These are phyloP conservation scores for Calonectria crousiana DNA, from an alignment of 2,329 filamentous ascomycete species.

Conservation along the genomic window DNA sequence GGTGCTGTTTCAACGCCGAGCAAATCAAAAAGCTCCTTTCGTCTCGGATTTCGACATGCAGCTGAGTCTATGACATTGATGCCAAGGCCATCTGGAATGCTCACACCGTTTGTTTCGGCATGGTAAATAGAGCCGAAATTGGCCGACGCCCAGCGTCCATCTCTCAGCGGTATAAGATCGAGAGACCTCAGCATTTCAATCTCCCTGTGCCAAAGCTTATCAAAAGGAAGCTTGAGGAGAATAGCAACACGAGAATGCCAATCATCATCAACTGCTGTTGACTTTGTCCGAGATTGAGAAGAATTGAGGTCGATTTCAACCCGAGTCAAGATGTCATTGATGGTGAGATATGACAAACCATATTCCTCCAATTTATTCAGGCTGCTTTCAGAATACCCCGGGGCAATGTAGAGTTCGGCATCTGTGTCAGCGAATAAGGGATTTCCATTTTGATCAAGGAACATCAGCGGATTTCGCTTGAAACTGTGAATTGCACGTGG, in stretches of 20 bases:
- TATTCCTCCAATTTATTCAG: not conserved
- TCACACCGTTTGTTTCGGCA: slow-evolving; percentile 13
- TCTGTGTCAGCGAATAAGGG: slow-evolving; percentile 33
- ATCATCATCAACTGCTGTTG: not conserved
- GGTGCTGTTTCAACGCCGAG: slow-evolving; percentile 30
- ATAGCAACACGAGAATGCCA: slow-evolving; percentile 35
- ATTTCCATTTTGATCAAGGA: slow-evolving; percentile 25
- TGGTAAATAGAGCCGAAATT: slow-evolving; percentile 24
- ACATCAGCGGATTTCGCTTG: not conserved
- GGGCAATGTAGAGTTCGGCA: slow-evolving; percentile 33
- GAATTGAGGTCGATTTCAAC: slow-evolving; percentile 26
- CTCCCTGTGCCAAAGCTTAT: not conserved
- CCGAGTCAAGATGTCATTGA: slow-evolving; percentile 1
- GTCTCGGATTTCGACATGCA: slow-evolving; percentile 23
- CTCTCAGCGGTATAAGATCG: slow-evolving; percentile 29
- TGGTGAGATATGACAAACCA: not conserved
- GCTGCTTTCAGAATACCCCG: slow-evolving; percentile 24
- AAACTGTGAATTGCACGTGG: slow-evolving; percentile 25
- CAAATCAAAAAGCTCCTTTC: slow-evolving; percentile 27
- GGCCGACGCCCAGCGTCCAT: slow-evolving; percentile 33
- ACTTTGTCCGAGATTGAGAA: slow-evolving; percentile 29
- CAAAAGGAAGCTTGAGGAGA: not conserved
- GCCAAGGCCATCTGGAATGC: slow-evolving; percentile 24
- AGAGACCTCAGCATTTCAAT: not conserved
- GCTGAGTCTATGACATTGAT: slow-evolving; percentile 25